Conservation (phyloP, 1,139 yeast species). For the Zygoascus hellenicus region DNA sequence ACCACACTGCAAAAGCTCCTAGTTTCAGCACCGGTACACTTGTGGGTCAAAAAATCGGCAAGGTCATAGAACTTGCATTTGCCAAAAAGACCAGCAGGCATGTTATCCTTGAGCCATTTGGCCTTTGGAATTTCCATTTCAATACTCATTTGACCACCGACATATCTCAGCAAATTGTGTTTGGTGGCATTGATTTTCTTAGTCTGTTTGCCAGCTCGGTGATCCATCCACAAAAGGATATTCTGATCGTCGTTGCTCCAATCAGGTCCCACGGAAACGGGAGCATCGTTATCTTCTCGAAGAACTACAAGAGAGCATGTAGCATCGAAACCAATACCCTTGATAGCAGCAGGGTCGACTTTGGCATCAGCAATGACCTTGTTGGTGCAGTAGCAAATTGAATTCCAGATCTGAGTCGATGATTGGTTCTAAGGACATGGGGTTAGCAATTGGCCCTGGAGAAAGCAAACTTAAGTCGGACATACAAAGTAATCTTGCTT, state of each 20-base stretch:
- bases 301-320: conserved; percentile 91
- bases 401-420: conserved; percentile 88
- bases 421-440: conserved; percentile 55
- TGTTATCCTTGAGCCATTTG: conserved; percentile 87
- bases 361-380: conserved; percentile 67
- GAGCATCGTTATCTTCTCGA: conserved; percentile 57
- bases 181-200: conserved; percentile 70
- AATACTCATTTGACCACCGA: conserved; percentile 95
- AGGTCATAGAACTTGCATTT: conserved; percentile 83
- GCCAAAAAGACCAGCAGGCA: conserved; percentile 59
- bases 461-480: background rate
- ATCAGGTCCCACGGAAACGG: conserved; percentile 90
- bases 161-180: conserved; percentile 77
- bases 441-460: conserved; percentile 38
- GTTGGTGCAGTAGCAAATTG: conserved; percentile 77
- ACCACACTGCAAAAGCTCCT: conserved; percentile 86
- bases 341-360: conserved; percentile 57
- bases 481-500: conserved; percentile 43
- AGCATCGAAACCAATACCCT: conserved; percentile 94
- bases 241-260: conserved; percentile 67
- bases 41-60: conserved; percentile 84
- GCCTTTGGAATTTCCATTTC: conserved; percentile 98
- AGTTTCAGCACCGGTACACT: conserved; percentile 81
- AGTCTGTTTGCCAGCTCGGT: conserved; percentile 88
- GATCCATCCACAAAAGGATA: conserved; percentile 97